Base-by-base conservation (phyloP, 768 basidiomycete genomes). In the Myochromella boudieri region DNA sequence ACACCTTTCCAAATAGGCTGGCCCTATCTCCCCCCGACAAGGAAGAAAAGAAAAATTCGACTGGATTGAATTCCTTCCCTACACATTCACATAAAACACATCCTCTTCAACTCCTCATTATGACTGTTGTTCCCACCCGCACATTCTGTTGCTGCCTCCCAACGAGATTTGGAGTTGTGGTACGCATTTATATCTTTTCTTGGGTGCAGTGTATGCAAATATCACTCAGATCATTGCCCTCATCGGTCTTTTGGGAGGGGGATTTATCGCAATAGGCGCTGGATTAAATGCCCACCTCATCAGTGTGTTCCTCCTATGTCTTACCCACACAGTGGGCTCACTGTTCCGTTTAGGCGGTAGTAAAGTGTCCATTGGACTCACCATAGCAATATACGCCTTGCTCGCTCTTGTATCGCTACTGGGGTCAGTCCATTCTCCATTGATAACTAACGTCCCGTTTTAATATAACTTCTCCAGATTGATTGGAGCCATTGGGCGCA, bases 61-160 rank as follows among this genome's bases (percentile, higher is more conserved):
- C 44, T 32, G 55, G 53, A 46, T 57, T 57, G 55, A 52, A 54
- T 46, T n/a, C 49, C 46, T 22, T 51, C 27, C 44, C 31, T 22
- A 43, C 42, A 36, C 39, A 37, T 29, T n/a, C 32, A 17, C 15
- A 46, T 42, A 49, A 53, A 44, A 43, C 37, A 49, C 37, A 32
- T 37, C 42, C 31, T 38, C 29, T 33, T 40, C 21, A 7, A 45
- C 21, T 12, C 32, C 43, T n/a, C 46, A 62, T 51, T 51, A 71
- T 70, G 67, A 61, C 64, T 15, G 58, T 62, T 45, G 67, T 73
- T 50, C 53, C 49, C 34, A 66, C 68, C 39, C 71, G 74, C 54
- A 76, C 66, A 29, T 77, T 75, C 59, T 77, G 74, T 55, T 75
- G 73, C 65, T 77, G 76, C 60, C 68, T 77, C 40, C 75, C 77